Evolutionary conservation across 1,139 yeast genomes (phyloP).

Genomic region (Pichia sp.): DNA sequence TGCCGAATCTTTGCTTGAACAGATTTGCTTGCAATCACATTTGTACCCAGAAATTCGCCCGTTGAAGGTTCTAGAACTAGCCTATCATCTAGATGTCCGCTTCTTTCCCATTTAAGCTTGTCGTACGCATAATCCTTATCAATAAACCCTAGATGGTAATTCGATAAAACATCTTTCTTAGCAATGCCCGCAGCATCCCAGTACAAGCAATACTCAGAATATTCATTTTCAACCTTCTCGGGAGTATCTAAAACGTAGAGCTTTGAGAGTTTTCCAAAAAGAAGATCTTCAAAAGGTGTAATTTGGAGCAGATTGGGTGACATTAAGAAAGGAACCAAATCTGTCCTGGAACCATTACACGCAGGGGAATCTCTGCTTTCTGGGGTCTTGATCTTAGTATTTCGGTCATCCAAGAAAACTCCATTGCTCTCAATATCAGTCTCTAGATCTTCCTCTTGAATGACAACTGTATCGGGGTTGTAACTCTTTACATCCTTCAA

Average conservation of each 20-base stretch:
- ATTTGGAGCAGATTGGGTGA: conserved; percentile 6
- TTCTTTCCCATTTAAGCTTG: conserved; percentile 7
- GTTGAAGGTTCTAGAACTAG: too few relatives aligned
- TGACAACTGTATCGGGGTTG: too few relatives aligned
- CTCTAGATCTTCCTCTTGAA: too few relatives aligned
- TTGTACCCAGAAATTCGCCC: too few relatives aligned
- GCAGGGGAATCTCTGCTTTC: too few relatives aligned
- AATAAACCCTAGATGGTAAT: conserved; percentile 9
- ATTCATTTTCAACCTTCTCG: conserved; percentile 3
- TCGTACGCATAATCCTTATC: conserved; percentile 4
- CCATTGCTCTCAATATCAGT: neutral
- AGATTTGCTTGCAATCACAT: too few relatives aligned
- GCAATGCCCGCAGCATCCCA: neutral
- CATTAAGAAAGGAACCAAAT: too few relatives aligned
- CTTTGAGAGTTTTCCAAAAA: conserved; percentile 6
- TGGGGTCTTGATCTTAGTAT: neutral
- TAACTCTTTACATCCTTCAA: too few relatives aligned
- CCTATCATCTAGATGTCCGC: too few relatives aligned
- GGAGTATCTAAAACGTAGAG: conserved; percentile 6
- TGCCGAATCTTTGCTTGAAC: too few relatives aligned
- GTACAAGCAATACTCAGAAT: neutral
- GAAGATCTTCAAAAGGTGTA: conserved; percentile 8
- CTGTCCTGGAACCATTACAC: too few relatives aligned
- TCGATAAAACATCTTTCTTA: neutral
- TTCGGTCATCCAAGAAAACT: neutral